A percentile compares a stretch with the other conserved stretches of the same genome.
phyloP scores from a whole-genome alignment of 352 stramenopile species.

The Halophytophthora batemanensis region DNA sequence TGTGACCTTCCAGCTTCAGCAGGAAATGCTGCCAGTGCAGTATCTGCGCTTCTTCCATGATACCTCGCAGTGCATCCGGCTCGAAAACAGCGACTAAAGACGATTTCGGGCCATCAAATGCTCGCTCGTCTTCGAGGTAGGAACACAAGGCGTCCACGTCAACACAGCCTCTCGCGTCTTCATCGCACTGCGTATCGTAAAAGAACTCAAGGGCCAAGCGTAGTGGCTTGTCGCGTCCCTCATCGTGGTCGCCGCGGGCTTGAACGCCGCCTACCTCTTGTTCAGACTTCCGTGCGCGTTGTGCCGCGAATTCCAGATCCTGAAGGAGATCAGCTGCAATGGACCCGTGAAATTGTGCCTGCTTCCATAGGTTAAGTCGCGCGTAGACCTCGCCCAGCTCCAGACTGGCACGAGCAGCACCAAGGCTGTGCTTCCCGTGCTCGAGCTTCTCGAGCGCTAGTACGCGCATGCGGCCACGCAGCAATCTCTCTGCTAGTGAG shows the following conservation, averaged over 20 bases:
- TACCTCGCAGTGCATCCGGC: slow-evolving; percentile 5
- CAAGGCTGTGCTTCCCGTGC: slow-evolving; percentile 31
- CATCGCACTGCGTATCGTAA: slow-evolving; percentile 24
- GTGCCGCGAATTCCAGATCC: slow-evolving; percentile 14
- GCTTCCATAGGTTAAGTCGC: slow-evolving; percentile 66
- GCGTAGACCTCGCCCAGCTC: slow-evolving; percentile 57
- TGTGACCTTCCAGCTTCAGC: slow-evolving; percentile 36
- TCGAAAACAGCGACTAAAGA: slow-evolving; percentile 14
- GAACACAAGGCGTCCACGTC: slow-evolving; percentile 5
- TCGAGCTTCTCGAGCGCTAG: slow-evolving; percentile 54
- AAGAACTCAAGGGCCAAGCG: slow-evolving; percentile 21
- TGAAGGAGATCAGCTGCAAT: slow-evolving; percentile 36
- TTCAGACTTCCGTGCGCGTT: background rate
- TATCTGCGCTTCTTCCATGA: slow-evolving; percentile 16
- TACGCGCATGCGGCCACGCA: slow-evolving; percentile 51
- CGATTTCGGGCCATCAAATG: slow-evolving; percentile 5
- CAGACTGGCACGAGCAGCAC: slow-evolving; percentile 42
- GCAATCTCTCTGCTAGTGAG: slow-evolving; percentile 57
- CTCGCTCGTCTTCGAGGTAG: slow-evolving; percentile 9
- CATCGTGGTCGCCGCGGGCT: slow-evolving; percentile 1
- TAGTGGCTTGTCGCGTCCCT: slow-evolving; percentile 11
- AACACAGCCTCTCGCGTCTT: slow-evolving; percentile 19
- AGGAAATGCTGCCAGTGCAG: slow-evolving; percentile 70
- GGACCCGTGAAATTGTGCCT: slow-evolving; percentile 45
- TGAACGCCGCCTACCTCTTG: background rate